phyloP scores from a whole-genome alignment of 2,329 filamentous ascomycete species.

The Dendryphion nanum region DNA sequence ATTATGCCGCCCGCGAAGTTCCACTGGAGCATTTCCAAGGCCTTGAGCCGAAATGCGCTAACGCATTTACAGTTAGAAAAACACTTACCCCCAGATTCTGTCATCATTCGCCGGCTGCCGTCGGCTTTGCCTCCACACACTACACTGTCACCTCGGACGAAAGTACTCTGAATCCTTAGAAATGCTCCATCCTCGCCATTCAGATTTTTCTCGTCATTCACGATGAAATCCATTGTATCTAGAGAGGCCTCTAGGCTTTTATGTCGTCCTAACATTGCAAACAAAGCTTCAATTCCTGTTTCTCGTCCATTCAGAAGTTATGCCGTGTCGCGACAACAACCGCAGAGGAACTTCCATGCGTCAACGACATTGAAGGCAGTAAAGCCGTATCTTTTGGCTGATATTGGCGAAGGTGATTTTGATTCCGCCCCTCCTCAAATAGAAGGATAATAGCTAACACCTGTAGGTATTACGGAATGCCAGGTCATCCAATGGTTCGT shows the following conservation, averaged over 20 bases:
- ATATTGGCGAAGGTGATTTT: constrained; percentile 75
- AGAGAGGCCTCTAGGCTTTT: constrained; percentile 31
- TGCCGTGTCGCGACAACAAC: constrained; percentile 20
- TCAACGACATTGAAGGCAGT: constrained; percentile 48
- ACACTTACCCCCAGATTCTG: constrained; percentile 4
- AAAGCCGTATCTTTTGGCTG: constrained; percentile 78
- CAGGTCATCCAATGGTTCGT: constrained; percentile 99
- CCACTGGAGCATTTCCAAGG: too few relatives aligned
- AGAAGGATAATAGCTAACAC: constrained; percentile 1
- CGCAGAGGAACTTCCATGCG: constrained; percentile 39
- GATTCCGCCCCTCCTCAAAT: not conserved
- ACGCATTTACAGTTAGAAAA: not conserved
- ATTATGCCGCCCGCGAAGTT: too few relatives aligned
- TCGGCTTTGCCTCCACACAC: constrained; percentile 9
- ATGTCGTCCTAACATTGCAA: constrained; percentile 17
- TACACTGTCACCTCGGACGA: constrained; percentile 7
- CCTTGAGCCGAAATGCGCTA: too few relatives aligned
- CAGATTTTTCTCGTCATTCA: constrained; percentile 12
- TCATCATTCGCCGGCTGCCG: constrained; percentile 7
- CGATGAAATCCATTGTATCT: constrained; percentile 31
- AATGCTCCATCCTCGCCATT: constrained; percentile 22
- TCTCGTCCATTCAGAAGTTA: constrained; percentile 14
- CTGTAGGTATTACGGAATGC: constrained; percentile 87
- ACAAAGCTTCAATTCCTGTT: constrained; percentile 22
- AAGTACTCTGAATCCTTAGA: constrained; percentile 3